Conservation (phyloP, 441 rosid genomes). For the Populus hybrid region DNA sequence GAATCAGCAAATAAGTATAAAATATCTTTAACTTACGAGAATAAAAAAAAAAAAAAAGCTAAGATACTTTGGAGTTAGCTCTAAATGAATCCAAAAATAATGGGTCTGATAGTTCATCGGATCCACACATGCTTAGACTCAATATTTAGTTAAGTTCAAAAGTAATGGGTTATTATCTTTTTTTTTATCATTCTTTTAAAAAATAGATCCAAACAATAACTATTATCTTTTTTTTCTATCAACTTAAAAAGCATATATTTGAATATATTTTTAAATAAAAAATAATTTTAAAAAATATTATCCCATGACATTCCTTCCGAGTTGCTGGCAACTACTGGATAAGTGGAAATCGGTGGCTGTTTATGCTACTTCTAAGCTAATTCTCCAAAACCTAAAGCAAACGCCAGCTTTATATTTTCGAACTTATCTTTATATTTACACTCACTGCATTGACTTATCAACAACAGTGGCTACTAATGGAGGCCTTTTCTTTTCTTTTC, state of each 20-base stretch:
- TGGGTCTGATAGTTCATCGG: fast-evolving
- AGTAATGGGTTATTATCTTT: fast-evolving
- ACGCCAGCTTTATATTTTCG: neutral
- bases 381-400: neutral
- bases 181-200: too few relatives aligned
- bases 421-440: neutral
- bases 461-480: neutral
- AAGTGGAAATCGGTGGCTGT: neutral
- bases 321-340: neutral
- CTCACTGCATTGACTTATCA: neutral
- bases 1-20: too few relatives aligned
- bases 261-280: too few relatives aligned
- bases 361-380: neutral
- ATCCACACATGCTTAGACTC: fast-evolving
- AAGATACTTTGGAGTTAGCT: too few relatives aligned
- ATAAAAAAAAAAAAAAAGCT: too few relatives aligned
- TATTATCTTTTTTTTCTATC: too few relatives aligned
- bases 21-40: too few relatives aligned
- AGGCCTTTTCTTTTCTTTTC: neutral
- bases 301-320: too few relatives aligned
- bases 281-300: too few relatives aligned
- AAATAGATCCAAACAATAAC: fast-evolving
- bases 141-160: fast-evolving
- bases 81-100: too few relatives aligned
- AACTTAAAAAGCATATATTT: too few relatives aligned